Conservation (phyloP, 495 filamentous ascomycete genomes). For the Trichoderma asperelloides region DNA sequence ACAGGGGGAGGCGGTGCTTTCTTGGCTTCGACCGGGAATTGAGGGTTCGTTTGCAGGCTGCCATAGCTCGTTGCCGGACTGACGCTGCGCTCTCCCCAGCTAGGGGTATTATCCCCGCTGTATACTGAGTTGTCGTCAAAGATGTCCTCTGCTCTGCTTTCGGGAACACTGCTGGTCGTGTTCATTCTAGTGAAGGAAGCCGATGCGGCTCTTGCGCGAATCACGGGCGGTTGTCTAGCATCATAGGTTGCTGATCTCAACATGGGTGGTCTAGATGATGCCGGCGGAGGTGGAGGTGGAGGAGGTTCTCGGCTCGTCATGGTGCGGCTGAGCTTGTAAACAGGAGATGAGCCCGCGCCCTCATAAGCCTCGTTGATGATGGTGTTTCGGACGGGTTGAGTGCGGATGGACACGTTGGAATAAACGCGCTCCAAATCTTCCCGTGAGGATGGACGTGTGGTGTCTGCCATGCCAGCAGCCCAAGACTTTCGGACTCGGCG, state of each 20-base stretch:
- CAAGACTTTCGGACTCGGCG: slow-evolving; percentile 38
- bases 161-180: slow-evolving; percentile 43
- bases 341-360: neutral
- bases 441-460: slow-evolving; percentile 22
- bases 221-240: slow-evolving; percentile 16
- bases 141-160: slow-evolving; percentile 34
- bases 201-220: slow-evolving; percentile 33
- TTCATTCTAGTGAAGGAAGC: slow-evolving; percentile 32
- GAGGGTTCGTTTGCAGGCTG: slow-evolving; percentile 44
- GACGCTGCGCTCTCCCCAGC: slow-evolving; percentile 47
- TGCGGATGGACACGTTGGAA: neutral
- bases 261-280: slow-evolving; percentile 20
- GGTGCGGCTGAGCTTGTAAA: neutral
- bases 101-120: slow-evolving; percentile 49
- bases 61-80: slow-evolving; percentile 57
- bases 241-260: slow-evolving; percentile 12
- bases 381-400: neutral
- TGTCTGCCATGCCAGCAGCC: slow-evolving; percentile 40
- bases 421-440: slow-evolving; percentile 16
- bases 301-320: slow-evolving; percentile 19
- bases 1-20: slow-evolving; percentile 72
- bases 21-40: slow-evolving; percentile 47
- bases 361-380: slow-evolving; percentile 2
- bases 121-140: slow-evolving; percentile 60
- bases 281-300: slow-evolving; percentile 17